phyloP scores from a whole-genome alignment of 2,329 filamentous ascomycete genomes.

The Aurifilum marmelostoma region DNA sequence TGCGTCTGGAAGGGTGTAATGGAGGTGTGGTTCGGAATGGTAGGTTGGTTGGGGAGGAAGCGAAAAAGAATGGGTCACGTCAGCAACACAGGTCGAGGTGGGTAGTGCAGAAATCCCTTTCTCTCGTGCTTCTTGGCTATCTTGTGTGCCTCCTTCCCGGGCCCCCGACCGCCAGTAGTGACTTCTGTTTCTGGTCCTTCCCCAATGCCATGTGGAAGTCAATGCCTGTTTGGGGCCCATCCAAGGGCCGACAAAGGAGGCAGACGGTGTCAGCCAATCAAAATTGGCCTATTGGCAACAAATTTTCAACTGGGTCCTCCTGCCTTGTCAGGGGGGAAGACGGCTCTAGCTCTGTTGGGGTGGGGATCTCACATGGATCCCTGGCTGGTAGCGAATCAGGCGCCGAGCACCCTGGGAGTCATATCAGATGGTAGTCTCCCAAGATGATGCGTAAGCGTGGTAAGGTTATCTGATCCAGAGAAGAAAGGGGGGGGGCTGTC shows the following conservation, averaged over 20 bases:
- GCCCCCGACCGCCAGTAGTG: background rate
- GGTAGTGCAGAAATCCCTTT: background rate
- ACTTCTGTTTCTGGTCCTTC: background rate
- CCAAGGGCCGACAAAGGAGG: slow-evolving; percentile 1
- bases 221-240: background rate
- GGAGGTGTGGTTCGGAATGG: background rate
- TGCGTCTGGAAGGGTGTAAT: slow-evolving; percentile 10
- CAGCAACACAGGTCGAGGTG: background rate
- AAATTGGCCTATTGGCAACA: background rate
- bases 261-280: background rate
- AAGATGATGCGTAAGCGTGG: background rate
- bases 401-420: background rate
- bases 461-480: background rate
- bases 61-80: slow-evolving; percentile 2
- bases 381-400: background rate
- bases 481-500: no score
- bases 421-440: slow-evolving; percentile 2
- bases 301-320: background rate
- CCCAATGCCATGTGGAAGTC: background rate
- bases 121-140: background rate
- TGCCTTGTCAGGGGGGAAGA: slow-evolving; percentile 2
- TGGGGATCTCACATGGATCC: slow-evolving; percentile 1
- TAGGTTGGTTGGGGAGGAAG: background rate
- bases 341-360: background rate
- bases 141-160: background rate